These are phyloP conservation scores for Pseudodiploospora longispora DNA, from an alignment of 2,329 filamentous ascomycete genomes.

Conservation along the genomic window DNA sequence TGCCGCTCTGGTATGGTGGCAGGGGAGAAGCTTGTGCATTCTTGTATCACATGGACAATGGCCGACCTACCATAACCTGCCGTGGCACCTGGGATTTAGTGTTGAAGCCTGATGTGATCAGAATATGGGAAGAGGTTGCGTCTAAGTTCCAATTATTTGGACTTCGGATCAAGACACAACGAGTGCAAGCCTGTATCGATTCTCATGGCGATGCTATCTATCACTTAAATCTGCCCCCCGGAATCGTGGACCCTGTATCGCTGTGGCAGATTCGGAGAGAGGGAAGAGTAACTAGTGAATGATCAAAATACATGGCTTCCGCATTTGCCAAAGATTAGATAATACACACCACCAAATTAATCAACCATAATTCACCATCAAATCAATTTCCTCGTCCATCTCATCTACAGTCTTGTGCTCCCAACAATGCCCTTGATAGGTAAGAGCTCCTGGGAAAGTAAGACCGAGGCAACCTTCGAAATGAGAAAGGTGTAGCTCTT, in stretches of 20 bases:
- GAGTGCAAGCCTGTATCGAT: background rate
- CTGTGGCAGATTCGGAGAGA: constrained; percentile 7
- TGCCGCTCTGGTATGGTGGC: constrained; percentile 1
- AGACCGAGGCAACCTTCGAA: too few relatives aligned
- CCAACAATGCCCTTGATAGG: too few relatives aligned
- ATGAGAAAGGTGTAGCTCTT: too few relatives aligned
- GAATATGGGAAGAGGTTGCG: constrained; percentile 3
- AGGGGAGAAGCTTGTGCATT: constrained; percentile 1
- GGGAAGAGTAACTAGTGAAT: background rate
- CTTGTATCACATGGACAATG: background rate
- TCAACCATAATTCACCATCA: too few relatives aligned
- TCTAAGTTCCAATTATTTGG: background rate
- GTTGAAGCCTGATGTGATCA: background rate
- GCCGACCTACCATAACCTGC: constrained; percentile 1
- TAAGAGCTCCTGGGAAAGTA: too few relatives aligned
- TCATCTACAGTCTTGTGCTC: too few relatives aligned
- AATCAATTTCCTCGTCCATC: too few relatives aligned
- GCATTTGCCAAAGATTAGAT: too few relatives aligned
- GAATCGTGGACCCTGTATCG: constrained; percentile 7
- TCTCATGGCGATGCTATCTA: constrained; percentile 8
- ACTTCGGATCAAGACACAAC: constrained; percentile 6
- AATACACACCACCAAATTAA: too few relatives aligned
- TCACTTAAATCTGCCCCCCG: constrained; percentile 7
- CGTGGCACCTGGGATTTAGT: constrained; percentile 2
- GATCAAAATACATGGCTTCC: too few relatives aligned